These are phyloP conservation scores for Arthonia radiata DNA, from an alignment of 495 filamentous ascomycete species.

Conservation along the genomic window DNA sequence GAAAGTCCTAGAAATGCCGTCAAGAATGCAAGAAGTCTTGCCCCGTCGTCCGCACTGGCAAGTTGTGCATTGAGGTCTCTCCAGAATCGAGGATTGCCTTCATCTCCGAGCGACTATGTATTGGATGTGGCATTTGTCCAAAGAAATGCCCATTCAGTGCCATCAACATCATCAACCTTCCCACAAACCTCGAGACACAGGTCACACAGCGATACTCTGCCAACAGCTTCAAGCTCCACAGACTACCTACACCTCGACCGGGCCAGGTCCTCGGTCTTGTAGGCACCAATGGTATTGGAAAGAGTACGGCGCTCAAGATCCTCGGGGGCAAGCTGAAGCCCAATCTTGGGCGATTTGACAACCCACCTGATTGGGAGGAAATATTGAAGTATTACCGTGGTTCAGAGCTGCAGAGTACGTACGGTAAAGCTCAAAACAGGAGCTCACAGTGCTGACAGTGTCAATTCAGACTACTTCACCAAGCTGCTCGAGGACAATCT, in stretches of 20 bases:
- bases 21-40: slow-evolving; percentile 99
- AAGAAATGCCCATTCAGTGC: slow-evolving; percentile 99
- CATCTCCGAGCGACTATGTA: slow-evolving; percentile 84
- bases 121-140: slow-evolving; percentile 96
- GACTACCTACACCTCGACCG: slow-evolving; percentile 80
- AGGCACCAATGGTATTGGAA: slow-evolving; percentile 97
- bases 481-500: slow-evolving; percentile 90
- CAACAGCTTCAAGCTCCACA: slow-evolving; percentile 98
- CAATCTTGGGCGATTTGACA: slow-evolving; percentile 81
- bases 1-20: slow-evolving; percentile 45
- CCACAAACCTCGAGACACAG: slow-evolving; percentile 90
- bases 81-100: slow-evolving; percentile 86
- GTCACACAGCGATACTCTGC: slow-evolving; percentile 96
- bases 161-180: slow-evolving; percentile 98
- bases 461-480: slow-evolving; percentile 82
- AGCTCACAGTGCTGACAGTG: slow-evolving; percentile 3
- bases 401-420: slow-evolving; percentile 82
- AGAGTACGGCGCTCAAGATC: slow-evolving; percentile 95
- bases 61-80: slow-evolving; percentile 87
- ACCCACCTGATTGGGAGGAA: slow-evolving; percentile 97
- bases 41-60: slow-evolving; percentile 91
- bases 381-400: slow-evolving; percentile 94
- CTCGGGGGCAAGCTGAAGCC: slow-evolving; percentile 95
- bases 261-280: slow-evolving; percentile 94
- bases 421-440: slow-evolving; percentile 1